Evolutionary conservation across 495 filamentous ascomycete genomes (phyloP).

Genomic region (Neurospora intermedia): DNA sequence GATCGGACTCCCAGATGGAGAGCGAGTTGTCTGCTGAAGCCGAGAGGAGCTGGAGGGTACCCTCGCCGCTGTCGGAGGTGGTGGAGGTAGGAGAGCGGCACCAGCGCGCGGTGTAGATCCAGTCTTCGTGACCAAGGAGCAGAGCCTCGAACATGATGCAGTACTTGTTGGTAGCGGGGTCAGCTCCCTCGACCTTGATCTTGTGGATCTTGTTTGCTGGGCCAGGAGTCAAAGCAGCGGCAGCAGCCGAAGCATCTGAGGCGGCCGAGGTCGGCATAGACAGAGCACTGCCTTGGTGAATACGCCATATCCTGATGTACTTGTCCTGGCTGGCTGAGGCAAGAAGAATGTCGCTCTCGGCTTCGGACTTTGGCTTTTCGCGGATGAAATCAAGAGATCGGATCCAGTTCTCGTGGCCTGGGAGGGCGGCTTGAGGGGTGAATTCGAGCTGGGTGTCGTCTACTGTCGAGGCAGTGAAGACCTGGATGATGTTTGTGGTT

Average conservation of each 20-base stretch:
- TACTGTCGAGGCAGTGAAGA: slow-evolving; percentile 49
- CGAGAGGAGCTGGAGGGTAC: slow-evolving; percentile 64
- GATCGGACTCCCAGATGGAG: slow-evolving; percentile 81
- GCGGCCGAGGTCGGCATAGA: slow-evolving; percentile 35
- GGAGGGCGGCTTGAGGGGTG: slow-evolving; percentile 62
- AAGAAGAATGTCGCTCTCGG: slow-evolving; percentile 59
- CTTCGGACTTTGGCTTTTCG: slow-evolving; percentile 42
- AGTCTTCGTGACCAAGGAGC: slow-evolving; percentile 92
- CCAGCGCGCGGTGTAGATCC: slow-evolving; percentile 88
- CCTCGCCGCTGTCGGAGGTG: slow-evolving; percentile 9
- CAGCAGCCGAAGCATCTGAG: slow-evolving; percentile 25
- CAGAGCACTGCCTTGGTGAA: slow-evolving; percentile 59
- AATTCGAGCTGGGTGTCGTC: slow-evolving; percentile 37
- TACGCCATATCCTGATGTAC: slow-evolving; percentile 88
- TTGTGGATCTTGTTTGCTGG: slow-evolving; percentile 68
- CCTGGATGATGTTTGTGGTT: slow-evolving; percentile 64
- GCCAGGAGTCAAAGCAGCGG: slow-evolving; percentile 46
- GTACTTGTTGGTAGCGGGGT: slow-evolving; percentile 34
- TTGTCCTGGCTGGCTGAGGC: slow-evolving; percentile 96
- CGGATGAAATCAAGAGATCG: slow-evolving; percentile 66
- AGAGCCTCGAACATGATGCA: slow-evolving; percentile 90
- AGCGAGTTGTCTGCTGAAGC: slow-evolving; percentile 93
- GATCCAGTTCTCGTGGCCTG: slow-evolving; percentile 94
- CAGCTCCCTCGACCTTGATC: slow-evolving; percentile 34
- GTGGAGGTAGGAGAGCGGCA: slow-evolving; percentile 31